A percentile compares a stretch with the other conserved stretches of the same genome.
Evolutionary conservation across 176 grass and related monocot species (phyloP).

Genomic region (Phoenix roebelenii): DNA sequence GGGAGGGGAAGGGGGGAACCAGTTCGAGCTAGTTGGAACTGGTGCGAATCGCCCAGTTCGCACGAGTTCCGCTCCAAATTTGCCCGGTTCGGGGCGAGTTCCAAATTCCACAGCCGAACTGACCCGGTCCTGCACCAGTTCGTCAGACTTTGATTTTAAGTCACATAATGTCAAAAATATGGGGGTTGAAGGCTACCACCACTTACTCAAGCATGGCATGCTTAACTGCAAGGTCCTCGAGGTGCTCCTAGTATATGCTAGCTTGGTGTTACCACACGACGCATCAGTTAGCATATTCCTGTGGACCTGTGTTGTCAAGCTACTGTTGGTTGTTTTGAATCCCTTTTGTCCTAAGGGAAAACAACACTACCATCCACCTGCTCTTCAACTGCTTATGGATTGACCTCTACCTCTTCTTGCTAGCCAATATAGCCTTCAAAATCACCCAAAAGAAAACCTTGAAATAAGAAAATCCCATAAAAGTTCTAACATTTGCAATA

Average conservation of each 20-base stretch:
- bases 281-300: conserved; percentile 58
- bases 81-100: too few relatives aligned
- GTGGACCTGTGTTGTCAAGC: conserved; percentile 52
- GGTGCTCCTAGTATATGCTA: conserved; percentile 40
- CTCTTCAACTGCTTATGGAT: conserved; percentile 52
- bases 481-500: too few relatives aligned
- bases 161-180: too few relatives aligned
- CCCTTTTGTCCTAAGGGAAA: conserved; percentile 74
- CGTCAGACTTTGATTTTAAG: too few relatives aligned
- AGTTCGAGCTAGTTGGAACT: too few relatives aligned
- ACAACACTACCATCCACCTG: conserved; percentile 46
- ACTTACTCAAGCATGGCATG: conserved; percentile 64
- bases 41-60: too few relatives aligned
- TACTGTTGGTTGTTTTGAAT: conserved; percentile 87
- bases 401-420: conserved; percentile 68
- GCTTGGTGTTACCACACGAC: conserved; percentile 86
- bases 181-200: too few relatives aligned
- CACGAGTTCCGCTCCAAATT: too few relatives aligned
- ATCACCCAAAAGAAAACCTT: too few relatives aligned
- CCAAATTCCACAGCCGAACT: too few relatives aligned
- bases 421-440: conserved; percentile 60
- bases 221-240: conserved; percentile 41
- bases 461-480: neutral
- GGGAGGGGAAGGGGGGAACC: too few relatives aligned
- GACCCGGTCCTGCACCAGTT: too few relatives aligned